These are phyloP conservation scores for Nemophila menziesii DNA, from an alignment of 257 asterid species.

Conservation along the genomic window DNA sequence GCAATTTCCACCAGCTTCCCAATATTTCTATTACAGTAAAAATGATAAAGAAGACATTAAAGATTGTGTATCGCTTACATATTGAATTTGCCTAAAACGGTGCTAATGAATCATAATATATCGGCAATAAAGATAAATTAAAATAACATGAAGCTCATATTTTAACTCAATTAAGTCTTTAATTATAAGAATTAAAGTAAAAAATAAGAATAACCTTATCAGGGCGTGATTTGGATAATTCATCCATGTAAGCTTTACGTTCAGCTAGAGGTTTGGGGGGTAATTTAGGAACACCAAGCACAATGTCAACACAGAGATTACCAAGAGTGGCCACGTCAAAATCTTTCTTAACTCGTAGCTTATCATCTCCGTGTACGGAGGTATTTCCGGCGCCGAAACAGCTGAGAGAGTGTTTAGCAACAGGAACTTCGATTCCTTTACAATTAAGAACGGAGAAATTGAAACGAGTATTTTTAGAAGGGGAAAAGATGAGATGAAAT, in stretches of 20 bases:
- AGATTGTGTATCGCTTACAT: too few relatives aligned
- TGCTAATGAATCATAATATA: too few relatives aligned
- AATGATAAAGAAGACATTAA: constrained; percentile 2
- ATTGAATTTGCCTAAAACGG: too few relatives aligned
- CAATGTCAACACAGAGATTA: constrained; percentile 83
- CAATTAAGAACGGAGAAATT: constrained; percentile 27
- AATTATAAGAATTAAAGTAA: background rate
- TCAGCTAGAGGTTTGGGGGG: constrained; percentile 61
- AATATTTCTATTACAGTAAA: constrained; percentile 41
- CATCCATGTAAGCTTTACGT: constrained; percentile 66
- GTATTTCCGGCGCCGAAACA: constrained; percentile 17
- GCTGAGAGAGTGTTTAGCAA: constrained; percentile 31
- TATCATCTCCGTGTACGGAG: constrained; percentile 34
- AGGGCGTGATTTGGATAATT: constrained; percentile 66
- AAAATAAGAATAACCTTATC: constrained; percentile 43
- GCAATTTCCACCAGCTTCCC: constrained; percentile 99
- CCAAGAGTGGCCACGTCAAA: constrained; percentile 84
- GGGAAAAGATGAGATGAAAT: background rate
- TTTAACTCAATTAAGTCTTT: too few relatives aligned
- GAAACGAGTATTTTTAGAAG: background rate
- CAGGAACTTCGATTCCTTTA: constrained; percentile 31
- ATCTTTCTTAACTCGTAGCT: constrained; percentile 36
- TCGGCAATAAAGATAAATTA: too few relatives aligned
- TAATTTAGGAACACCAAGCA: constrained; percentile 66
- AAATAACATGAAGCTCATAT: too few relatives aligned